Base-by-base conservation (phyloP, 257 asterid genomes). In the Datura wrightii region DNA sequence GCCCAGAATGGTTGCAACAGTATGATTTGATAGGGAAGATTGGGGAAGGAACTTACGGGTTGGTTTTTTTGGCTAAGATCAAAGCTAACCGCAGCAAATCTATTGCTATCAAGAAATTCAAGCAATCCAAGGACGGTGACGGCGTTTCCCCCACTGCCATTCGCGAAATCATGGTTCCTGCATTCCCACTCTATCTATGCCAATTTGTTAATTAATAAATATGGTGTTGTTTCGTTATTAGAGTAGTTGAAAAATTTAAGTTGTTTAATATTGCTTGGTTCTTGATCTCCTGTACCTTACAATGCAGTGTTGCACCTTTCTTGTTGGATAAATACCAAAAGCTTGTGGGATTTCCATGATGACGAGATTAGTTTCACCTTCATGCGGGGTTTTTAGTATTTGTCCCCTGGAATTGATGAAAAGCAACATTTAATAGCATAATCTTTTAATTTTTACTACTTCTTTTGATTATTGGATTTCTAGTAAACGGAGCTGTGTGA, bases 111-210 rank as follows among this genome's bases (percentile, higher is more conserved):
- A 96, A 96, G 91, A 96, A 94, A 85, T 96, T 96, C 93, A 96
- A 96, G 96, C 99, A 94, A 92, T 92, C 99, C 71, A 96, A 96
- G 87, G 99, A 96, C 14, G 99, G 99, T 3, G 99, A 96, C 83
- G 98, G 99, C 83, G 97, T 96, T 83, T 96, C 99, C 79, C 99
- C 99, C 10, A 96, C 98, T n/a, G 99, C 99, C 41, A 96, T 96
- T 88, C 98, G 99, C 36, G 99, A 96, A 91, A 96, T 96, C 81
- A 96, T 96, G 99, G 99, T 96, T 41, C 31, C 31, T 24, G 0
- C 31, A 24, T 24, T 24, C 42, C 59, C 18, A 4, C 70, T 15
- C 14, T 41, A 31, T 14, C 39, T 48, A 9, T 58, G 56, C 44
- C 19, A 31, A 7, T 42, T 42, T 70, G 15, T 54, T 19, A 14